Percentiles rank a stretch among this genome's conserved stretches.
Evolutionary conservation across 495 filamentous ascomycete species (phyloP).

Genomic region (Tuber microsphaerosporum): DNA sequence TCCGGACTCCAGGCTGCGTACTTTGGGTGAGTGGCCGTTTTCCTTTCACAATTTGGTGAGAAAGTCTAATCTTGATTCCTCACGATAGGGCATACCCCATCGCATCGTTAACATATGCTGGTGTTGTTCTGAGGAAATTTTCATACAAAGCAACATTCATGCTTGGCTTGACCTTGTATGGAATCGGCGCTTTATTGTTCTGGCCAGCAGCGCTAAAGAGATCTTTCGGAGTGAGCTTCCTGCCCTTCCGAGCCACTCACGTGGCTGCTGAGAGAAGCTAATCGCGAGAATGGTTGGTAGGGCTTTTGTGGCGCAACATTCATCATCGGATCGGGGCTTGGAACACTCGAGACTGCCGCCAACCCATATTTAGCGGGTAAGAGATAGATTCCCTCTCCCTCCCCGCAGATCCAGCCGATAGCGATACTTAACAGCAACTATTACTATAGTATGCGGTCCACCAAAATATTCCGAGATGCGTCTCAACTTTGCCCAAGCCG

Average conservation of each 20-base stretch:
- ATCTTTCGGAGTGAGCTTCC: slow-evolving; percentile 47
- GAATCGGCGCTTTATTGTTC: slow-evolving; percentile 51
- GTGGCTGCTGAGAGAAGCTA: neutral
- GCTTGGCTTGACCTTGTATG: slow-evolving; percentile 49
- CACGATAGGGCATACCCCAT: slow-evolving; percentile 36
- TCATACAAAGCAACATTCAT: slow-evolving; percentile 54
- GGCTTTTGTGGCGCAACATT: slow-evolving; percentile 57
- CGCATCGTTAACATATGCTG: slow-evolving; percentile 35
- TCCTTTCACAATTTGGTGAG: neutral
- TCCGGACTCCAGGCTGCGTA: slow-evolving; percentile 40
- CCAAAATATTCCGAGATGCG: slow-evolving; percentile 62
- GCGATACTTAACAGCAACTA: neutral
- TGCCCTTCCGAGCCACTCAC: neutral
- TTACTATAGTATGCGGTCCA: slow-evolving; percentile 51
- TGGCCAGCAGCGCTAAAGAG: slow-evolving; percentile 52
- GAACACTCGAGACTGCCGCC: slow-evolving; percentile 52
- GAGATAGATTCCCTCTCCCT: neutral
- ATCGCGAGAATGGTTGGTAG: slow-evolving; percentile 1
- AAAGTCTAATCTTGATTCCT: neutral
- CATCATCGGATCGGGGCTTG: slow-evolving; percentile 53
- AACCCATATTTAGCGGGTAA: slow-evolving; percentile 53
- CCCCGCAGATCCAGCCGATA: neutral
- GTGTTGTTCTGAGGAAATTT: slow-evolving; percentile 49
- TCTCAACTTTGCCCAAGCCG: slow-evolving; percentile 59
- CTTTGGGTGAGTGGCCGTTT: slow-evolving; percentile 30